Percentiles rank a stretch among this genome's conserved stretches.
Evolutionary conservation across 371 early-diverging fungal genomes (phyloP).

Genomic region (Mucor indicus): DNA sequence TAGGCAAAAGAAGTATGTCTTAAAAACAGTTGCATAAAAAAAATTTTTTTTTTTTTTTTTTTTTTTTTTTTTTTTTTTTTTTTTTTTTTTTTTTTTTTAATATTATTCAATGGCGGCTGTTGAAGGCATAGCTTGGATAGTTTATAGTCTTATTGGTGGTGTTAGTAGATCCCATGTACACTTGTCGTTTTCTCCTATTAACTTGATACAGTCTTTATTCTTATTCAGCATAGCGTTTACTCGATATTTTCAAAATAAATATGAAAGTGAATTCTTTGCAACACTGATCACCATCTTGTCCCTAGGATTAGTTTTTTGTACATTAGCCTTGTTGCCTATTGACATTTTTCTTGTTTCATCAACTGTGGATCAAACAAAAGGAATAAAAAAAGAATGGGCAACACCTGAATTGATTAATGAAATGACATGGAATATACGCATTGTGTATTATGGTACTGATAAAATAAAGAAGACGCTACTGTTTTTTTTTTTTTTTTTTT

Average conservation of each 20-base stretch:
- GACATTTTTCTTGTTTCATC: constrained; percentile 70
- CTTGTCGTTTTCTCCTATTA: neutral
- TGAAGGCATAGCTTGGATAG: constrained; percentile 34
- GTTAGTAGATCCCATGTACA: constrained; percentile 20
- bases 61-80: neutral
- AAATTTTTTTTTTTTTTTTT: neutral
- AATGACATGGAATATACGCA: constrained; percentile 42
- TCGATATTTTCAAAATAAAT: constrained; percentile 54
- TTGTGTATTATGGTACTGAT: constrained; percentile 55
- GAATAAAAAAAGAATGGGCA: constrained; percentile 65
- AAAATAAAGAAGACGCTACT: neutral
- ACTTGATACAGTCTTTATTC: constrained; percentile 37
- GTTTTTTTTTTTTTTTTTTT: constrained; percentile 2
- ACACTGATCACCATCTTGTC: constrained; percentile 50
- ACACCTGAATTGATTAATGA: constrained; percentile 45
- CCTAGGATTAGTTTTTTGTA: constrained; percentile 52
- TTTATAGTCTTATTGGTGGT: constrained; percentile 26
- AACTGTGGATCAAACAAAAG: constrained; percentile 54
- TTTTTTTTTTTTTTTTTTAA: neutral
- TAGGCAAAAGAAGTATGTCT: too few species aligned
- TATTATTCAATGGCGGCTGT: constrained; percentile 11
- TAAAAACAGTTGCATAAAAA: too few species aligned
- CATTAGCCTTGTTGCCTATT: constrained; percentile 58
- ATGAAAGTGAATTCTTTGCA: constrained; percentile 57
- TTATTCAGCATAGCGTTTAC: constrained; percentile 51